These are phyloP conservation scores for Acanthochlamys bracteata DNA, from an alignment of 106 monocot species.

Conservation along the genomic window DNA sequence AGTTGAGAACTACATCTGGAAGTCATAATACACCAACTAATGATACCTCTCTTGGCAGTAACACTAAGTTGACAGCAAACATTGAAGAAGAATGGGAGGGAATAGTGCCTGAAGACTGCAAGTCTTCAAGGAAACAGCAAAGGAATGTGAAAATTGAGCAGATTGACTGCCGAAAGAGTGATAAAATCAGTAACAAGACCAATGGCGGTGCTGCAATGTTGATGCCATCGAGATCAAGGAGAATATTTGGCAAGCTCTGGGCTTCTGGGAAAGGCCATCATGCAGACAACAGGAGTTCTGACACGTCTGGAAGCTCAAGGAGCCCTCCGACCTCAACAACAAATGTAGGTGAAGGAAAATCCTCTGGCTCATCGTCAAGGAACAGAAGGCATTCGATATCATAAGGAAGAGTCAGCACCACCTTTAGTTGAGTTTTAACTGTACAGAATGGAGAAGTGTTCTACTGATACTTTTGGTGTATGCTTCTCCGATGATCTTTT, in stretches of 20 bases:
- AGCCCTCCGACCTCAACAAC: slow-evolving; percentile 58
- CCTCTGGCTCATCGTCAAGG: slow-evolving; percentile 43
- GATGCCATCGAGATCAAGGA: slow-evolving; percentile 57
- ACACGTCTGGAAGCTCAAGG: slow-evolving; percentile 68
- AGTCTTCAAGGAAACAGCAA: slow-evolving; percentile 25
- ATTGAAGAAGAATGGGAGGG: slow-evolving; percentile 22
- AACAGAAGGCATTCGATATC: slow-evolving; percentile 80
- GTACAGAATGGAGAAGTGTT: too few species aligned
- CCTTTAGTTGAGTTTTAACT: too few species aligned
- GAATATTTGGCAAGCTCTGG: slow-evolving; percentile 81
- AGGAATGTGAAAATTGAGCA: slow-evolving; percentile 24
- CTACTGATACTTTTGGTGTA: too few species aligned
- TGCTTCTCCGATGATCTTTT: too few species aligned
- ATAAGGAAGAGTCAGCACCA: slow-evolving; percentile 9
- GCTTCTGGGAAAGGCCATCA: slow-evolving; percentile 32
- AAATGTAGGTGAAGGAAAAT: slow-evolving; percentile 40
- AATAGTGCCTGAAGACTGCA: slow-evolving; percentile 13
- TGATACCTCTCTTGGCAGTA: slow-evolving; percentile 12
- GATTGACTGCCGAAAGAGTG: background rate
- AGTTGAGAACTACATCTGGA: slow-evolving; percentile 25
- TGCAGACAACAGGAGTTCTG: slow-evolving; percentile 42
- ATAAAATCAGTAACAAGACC: slow-evolving; percentile 18
- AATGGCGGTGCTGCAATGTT: slow-evolving; percentile 26
- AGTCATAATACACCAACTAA: background rate
- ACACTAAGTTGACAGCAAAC: slow-evolving; percentile 14